Percentiles rank a stretch among this genome's conserved stretches.
Conservation (phyloP, 768 basidiomycete genomes). For the Lactarius trivialis region DNA sequence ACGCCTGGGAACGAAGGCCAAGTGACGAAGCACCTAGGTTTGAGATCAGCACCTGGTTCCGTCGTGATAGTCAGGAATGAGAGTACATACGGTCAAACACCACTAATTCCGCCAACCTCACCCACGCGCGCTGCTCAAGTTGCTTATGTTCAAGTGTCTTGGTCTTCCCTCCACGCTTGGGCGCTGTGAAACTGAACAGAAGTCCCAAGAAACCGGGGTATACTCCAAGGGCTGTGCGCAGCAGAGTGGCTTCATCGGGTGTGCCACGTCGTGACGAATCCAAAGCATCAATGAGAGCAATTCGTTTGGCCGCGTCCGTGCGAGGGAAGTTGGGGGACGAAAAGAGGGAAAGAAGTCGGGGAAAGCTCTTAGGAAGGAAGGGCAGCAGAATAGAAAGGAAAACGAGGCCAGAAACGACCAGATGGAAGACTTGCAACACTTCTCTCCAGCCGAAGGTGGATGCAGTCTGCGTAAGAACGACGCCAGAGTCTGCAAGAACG, state of each 20-base stretch:
- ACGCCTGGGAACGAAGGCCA: conserved; percentile 46
- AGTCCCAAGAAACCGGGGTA: conserved; percentile 34
- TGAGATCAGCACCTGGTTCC: conserved; percentile 3
- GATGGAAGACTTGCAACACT: conserved; percentile 55
- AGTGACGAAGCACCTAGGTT: conserved; percentile 28
- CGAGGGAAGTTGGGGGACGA: conserved; percentile 4
- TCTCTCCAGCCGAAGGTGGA: conserved; percentile 44
- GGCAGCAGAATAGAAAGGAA: conserved; percentile 49
- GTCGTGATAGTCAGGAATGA: background rate
- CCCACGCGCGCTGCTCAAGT: conserved; percentile 45
- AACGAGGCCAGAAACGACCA: conserved; percentile 57
- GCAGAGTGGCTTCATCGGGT: conserved; percentile 33
- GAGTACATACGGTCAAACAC: conserved; percentile 34
- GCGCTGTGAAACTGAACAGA: conserved; percentile 26
- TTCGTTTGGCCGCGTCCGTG: conserved; percentile 22
- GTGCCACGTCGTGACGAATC: conserved; percentile 31
- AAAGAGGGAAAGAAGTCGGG: background rate
- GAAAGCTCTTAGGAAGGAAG: conserved; percentile 34
- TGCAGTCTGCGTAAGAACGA: conserved; percentile 23
- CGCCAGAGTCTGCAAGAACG: conserved; percentile 40
- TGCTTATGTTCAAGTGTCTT: conserved; percentile 35
- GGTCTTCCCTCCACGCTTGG: conserved; percentile 26
- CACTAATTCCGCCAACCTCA: conserved; percentile 43
- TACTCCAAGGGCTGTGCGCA: conserved; percentile 38
- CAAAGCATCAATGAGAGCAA: conserved; percentile 32